Evolutionary conservation across 129 eudicot genomes (phyloP), one percentile per base, ranked within the genome.

Genomic region (Saposhnikovia divaricata): DNA sequence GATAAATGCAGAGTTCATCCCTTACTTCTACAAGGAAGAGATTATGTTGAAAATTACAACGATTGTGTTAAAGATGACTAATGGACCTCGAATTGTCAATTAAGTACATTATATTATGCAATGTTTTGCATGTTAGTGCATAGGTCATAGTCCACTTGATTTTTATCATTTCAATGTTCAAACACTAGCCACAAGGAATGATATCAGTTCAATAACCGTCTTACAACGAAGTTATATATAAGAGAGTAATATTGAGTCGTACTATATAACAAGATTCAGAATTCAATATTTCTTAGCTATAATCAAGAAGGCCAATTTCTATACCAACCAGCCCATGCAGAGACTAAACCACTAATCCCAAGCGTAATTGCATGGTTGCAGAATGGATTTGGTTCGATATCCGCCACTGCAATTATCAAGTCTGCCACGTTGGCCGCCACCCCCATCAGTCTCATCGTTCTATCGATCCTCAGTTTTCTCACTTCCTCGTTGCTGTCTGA

Each of bases 261-360:
- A 5, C 23, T 68, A 14, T 65, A 65, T 65, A 15, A 28, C 21
- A 68, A 4, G 73, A 31, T 68, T 31, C 10, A 68, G 16, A 15
- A 68, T 68, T 21, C 21, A 31, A 31, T 6, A 16, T 27, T 11
- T 28, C 40, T 66, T 28, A 11, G 40, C 38, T 12, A 2, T 25
- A 66, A 37, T 87, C 79, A 91, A 21, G 90, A 86, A n/a, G 99
- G 99, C 99, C 99, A 96, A 81, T 92, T 96, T 83, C 97, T 89
- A 80, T 96, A 96, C 99, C 99, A 96, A 25, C 99, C 99, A 79
- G 99, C 98, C 99, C 99, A 96, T 81, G 99, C 98, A 88, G 99
- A 96, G 43, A 96, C 99, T 82, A 94, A 80, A 68, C 98, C 98
- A 86, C 98, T 91, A 82, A 96, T 87, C 71, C 98, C 99, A 51